phyloP scores from a whole-genome alignment of 2,329 filamentous ascomycete species.

The Madurella fahalii region DNA sequence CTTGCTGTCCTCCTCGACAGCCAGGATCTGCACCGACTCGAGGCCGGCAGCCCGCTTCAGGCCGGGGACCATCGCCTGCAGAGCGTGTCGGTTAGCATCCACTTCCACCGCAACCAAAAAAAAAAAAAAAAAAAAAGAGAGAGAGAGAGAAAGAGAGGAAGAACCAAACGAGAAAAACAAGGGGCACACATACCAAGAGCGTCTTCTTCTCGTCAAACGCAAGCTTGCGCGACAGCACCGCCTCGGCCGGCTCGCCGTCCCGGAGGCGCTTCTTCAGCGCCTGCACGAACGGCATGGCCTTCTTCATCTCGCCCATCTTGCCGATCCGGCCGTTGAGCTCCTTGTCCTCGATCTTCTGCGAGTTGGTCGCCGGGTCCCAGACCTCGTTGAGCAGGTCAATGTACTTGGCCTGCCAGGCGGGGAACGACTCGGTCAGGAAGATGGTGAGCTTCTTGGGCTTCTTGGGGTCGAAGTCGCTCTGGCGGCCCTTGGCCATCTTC shows the following conservation, averaged over 20 bases:
- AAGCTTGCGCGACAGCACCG: conserved; percentile 78
- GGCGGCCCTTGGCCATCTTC: conserved; percentile 91
- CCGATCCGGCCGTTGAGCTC: conserved; percentile 71
- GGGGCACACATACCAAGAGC: conserved; percentile 38
- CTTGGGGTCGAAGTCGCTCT: conserved; percentile 78
- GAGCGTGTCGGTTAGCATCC: not conserved
- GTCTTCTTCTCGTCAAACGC: conserved; percentile 79
- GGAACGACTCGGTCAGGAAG: conserved; percentile 75
- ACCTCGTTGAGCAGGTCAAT: conserved; percentile 72
- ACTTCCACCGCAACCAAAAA: not conserved
- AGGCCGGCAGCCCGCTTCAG: conserved; percentile 72
- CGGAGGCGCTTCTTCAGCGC: conserved; percentile 77
- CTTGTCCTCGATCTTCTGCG: conserved; percentile 68
- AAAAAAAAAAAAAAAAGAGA: no score
- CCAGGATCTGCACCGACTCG: conserved; percentile 66
- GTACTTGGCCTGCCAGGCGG: conserved; percentile 87
- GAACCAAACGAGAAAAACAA: no score
- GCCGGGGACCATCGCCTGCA: conserved; percentile 68
- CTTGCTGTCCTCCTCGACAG: conserved; percentile 67
- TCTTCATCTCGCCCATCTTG: conserved; percentile 89
- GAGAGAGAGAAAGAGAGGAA: no score
- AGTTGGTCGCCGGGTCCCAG: conserved; percentile 59
- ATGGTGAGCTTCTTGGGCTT: conserved; percentile 89
- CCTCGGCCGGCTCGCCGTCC: conserved; percentile 59
- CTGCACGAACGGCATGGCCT: conserved; percentile 97